Percentiles rank a stretch among this genome's conserved stretches.
Evolutionary conservation across 2,329 filamentous ascomycete genomes (phyloP).

Genomic region (Sclerotiophoma versabilis): DNA sequence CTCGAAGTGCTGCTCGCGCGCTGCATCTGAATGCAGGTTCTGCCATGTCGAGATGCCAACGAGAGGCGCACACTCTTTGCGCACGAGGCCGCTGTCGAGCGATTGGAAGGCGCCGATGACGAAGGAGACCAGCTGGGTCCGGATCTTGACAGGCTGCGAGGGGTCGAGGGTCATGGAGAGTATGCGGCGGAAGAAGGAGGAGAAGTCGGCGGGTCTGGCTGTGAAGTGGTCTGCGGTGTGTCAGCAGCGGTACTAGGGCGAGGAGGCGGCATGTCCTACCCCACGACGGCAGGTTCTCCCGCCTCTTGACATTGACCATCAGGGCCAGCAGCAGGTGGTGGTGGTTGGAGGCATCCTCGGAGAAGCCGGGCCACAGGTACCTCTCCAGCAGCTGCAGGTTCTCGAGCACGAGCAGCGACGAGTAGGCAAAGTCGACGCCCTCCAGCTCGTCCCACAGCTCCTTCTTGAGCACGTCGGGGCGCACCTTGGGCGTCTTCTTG

Average conservation of each 20-base stretch:
- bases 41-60: constrained; percentile 97
- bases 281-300: constrained; percentile 89
- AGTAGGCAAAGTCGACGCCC: constrained; percentile 77
- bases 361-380: constrained; percentile 94
- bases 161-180: constrained; percentile 78
- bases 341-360: constrained; percentile 86
- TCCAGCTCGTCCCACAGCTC: constrained; percentile 91
- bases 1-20: constrained; percentile 75
- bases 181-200: constrained; percentile 85
- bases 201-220: constrained; percentile 81
- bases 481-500: constrained; percentile 71
- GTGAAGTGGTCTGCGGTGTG: constrained; percentile 71
- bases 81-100: constrained; percentile 83
- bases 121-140: constrained; percentile 86
- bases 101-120: constrained; percentile 93
- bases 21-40: constrained; percentile 79
- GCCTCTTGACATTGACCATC: constrained; percentile 85
- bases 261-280: constrained; percentile 57
- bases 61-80: constrained; percentile 94
- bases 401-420: constrained; percentile 82
- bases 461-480: constrained; percentile 80
- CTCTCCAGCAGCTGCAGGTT: constrained; percentile 89
- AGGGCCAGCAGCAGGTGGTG: constrained; percentile 88
- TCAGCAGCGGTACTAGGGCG: constrained; percentile 41
- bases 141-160: constrained; percentile 55